Percentiles rank a stretch among this genome's conserved stretches.
phyloP scores from a whole-genome alignment of 805 yeast genomes.

The Torulaspora microellipsoides region DNA sequence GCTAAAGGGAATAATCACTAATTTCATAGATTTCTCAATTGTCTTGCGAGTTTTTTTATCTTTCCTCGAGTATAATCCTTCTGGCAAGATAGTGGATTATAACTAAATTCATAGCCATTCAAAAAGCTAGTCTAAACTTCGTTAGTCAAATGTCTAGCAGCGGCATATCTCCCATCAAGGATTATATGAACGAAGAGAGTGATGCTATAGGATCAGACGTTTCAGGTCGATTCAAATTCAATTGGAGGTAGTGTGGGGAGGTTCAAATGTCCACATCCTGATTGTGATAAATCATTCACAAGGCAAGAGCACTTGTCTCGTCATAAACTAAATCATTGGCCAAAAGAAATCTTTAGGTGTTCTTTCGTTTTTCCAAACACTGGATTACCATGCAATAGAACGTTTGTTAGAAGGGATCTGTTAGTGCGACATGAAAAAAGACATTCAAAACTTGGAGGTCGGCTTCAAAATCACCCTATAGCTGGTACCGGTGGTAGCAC shows the following conservation, averaged over 20 bases:
- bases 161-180: too few relatives aligned
- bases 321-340: slow-evolving; percentile 57
- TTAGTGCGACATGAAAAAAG: slow-evolving; percentile 43
- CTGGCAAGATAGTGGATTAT: too few relatives aligned
- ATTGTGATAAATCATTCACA: slow-evolving; percentile 52
- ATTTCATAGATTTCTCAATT: too few relatives aligned
- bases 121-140: too few relatives aligned
- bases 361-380: slow-evolving; percentile 26
- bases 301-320: slow-evolving; percentile 60
- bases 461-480: slow-evolving; percentile 6
- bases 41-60: too few relatives aligned
- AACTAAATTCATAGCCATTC: too few relatives aligned
- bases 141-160: too few relatives aligned
- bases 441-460: slow-evolving; percentile 29
- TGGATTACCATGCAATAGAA: slow-evolving; percentile 45
- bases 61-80: too few relatives aligned
- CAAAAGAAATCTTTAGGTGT: slow-evolving; percentile 49
- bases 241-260: slow-evolving; percentile 7
- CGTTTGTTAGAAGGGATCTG: slow-evolving; percentile 59
- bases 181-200: too few relatives aligned
- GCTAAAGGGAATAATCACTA: too few relatives aligned
- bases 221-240: too few relatives aligned
- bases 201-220: too few relatives aligned
- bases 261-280: slow-evolving; percentile 44
- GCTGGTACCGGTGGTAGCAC: background rate